Evolutionary conservation across 106 monocot genomes (phyloP), one percentile per base, ranked within the genome.

Genomic region (Posidonia australis): DNA sequence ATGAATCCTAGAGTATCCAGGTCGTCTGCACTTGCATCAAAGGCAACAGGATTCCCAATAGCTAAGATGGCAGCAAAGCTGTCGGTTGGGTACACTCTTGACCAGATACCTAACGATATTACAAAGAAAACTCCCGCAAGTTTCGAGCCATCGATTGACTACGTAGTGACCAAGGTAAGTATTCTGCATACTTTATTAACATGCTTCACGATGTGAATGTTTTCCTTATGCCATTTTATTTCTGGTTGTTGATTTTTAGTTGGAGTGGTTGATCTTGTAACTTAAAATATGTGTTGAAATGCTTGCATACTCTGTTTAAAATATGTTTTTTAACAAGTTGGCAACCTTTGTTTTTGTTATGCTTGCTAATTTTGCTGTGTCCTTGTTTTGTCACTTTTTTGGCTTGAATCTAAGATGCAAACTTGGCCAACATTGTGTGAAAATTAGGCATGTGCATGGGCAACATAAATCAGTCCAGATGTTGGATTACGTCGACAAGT

Each of bases 71-170:
- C 96, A 25, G 96, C 96, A 27, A 96, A 85, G 72, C 71, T 96
- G 12, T 96, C 96, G 0, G 80, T 96, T 16, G 96, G 96, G 0
- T 96, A 96, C 61, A 96, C 90, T 17, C 79, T 96, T 24, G 96
- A 96, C 71, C 90, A 96, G 70, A 96, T 96, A 41, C 96, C 96
- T 2, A 96, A 96, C 77, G 96, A 96, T 64, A 96, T 96, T 60
- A 96, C 96, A 9, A 96, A 90, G 82, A 96, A 90, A 77, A 96
- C 96, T 2, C 96, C 96, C 3, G 96, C 96, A 9, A 96, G 96
- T 70, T 96, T 96, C 26, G 96, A 96, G 65, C 96, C 96, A 1
- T 96, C 96, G 5, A 96, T 96, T 19, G 96, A 96, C 63, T 96
- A 96, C 66, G 96, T 96, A 18, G 96, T 96, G 53, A 96, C 96